phyloP scores from a whole-genome alignment of 2,329 filamentous ascomycete genomes.

The Dactylellina sp. region DNA sequence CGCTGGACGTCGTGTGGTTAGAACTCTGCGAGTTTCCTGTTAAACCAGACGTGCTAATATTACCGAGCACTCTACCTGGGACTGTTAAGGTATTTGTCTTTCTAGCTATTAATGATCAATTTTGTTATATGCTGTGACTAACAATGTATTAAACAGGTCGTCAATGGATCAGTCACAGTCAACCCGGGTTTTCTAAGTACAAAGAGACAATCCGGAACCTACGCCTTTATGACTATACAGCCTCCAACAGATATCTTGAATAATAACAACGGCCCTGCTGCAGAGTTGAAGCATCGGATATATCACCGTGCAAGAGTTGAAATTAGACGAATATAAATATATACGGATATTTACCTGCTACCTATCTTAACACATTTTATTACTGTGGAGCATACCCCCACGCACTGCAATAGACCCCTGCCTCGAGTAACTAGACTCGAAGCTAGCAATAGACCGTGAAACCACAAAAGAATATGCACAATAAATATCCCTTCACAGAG shows the following conservation, averaged over 20 bases:
- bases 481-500: background rate
- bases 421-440: no score
- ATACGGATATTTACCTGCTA: constrained; percentile 18
- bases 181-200: constrained; percentile 92
- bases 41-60: constrained; percentile 85
- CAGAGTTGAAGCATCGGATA: constrained; percentile 74
- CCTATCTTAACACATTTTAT: background rate
- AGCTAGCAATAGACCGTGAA: no score
- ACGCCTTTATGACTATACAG: constrained; percentile 80
- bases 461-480: background rate
- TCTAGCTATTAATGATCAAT: background rate
- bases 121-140: constrained; percentile 17
- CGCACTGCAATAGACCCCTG: constrained; percentile 3
- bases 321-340: constrained; percentile 77
- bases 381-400: background rate
- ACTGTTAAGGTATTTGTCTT: constrained; percentile 58
- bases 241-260: constrained; percentile 72
- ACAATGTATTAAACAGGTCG: constrained; percentile 71
- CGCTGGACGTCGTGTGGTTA: constrained; percentile 82
- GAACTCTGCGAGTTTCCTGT: constrained; percentile 92
- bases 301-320: constrained; percentile 88
- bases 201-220: constrained; percentile 84
- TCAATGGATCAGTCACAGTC: constrained; percentile 88
- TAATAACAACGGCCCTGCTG: constrained; percentile 66
- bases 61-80: constrained; percentile 89